Conservation (phyloP, 768 basidiomycete species). For the Gloeopeniophorella convolvens region DNA sequence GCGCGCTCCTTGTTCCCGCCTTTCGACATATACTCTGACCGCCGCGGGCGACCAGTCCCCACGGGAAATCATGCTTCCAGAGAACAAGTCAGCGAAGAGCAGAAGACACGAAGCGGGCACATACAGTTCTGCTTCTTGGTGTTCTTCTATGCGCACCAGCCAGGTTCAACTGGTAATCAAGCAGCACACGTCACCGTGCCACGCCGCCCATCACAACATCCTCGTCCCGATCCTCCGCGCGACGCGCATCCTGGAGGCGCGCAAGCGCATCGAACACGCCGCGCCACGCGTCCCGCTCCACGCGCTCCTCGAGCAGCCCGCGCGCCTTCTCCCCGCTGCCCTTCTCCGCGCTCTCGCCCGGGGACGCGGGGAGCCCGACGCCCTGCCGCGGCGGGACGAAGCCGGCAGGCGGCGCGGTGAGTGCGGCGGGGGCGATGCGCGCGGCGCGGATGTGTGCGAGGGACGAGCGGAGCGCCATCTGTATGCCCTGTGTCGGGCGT, state of each 20-base stretch:
- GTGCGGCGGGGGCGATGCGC: constrained; percentile 82
- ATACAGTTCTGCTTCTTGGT: too few relatives aligned
- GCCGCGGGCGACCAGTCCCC: too few relatives aligned
- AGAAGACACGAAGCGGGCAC: too few relatives aligned
- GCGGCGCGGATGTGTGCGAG: constrained; percentile 77
- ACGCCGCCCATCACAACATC: too few relatives aligned
- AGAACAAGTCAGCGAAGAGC: too few relatives aligned
- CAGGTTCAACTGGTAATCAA: too few relatives aligned
- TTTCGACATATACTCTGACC: too few relatives aligned
- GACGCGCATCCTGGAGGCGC: constrained; percentile 5
- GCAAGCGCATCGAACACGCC: constrained; percentile 63
- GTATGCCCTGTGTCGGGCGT: constrained; percentile 51
- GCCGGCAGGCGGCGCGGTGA: constrained; percentile 66
- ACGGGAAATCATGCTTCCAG: too few relatives aligned
- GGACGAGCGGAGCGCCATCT: constrained; percentile 67
- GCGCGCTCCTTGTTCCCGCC: too few relatives aligned
- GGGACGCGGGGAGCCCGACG: constrained; percentile 54
- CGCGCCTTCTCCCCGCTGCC: constrained; percentile 32
- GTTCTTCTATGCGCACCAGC: too few relatives aligned
- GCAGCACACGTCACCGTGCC: too few relatives aligned
- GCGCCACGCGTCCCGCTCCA: constrained; percentile 73
- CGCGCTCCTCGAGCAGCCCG: constrained; percentile 71
- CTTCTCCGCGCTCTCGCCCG: constrained; percentile 25
- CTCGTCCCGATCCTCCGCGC: too few relatives aligned
- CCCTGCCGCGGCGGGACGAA: constrained; percentile 76